These are phyloP conservation scores for Kickxella alabastrina DNA, from an alignment of 192 early-diverging fungal species.

Conservation along the genomic window DNA sequence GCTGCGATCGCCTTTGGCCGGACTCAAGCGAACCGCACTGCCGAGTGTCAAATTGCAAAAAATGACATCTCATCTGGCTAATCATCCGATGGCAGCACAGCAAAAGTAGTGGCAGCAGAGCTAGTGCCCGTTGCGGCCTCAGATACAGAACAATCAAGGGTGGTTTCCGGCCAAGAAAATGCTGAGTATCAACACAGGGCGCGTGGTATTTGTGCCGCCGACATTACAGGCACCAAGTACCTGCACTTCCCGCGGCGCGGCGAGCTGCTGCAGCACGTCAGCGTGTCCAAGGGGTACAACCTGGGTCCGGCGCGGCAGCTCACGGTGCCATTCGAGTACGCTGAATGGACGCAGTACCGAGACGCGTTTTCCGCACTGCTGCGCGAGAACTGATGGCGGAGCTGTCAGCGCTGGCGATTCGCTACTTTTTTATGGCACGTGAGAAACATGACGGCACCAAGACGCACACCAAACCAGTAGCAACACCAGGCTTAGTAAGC, in stretches of 20 bases:
- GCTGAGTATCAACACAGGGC: too few relatives aligned
- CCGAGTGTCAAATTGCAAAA: conserved; percentile 8
- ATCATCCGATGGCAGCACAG: background rate
- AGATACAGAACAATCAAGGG: too few relatives aligned
- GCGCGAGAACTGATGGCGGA: conserved; percentile 42
- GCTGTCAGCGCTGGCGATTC: conserved; percentile 34
- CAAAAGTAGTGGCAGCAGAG: too few relatives aligned
- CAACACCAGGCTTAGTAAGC: background rate
- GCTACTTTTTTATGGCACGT: conserved; percentile 47
- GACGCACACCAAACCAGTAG: background rate
- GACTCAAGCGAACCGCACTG: background rate
- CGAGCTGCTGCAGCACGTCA: conserved; percentile 46
- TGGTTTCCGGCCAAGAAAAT: too few relatives aligned
- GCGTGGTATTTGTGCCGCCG: conserved; percentile 29
- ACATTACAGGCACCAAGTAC: conserved; percentile 8
- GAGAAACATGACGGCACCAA: conserved; percentile 17
- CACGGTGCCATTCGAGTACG: conserved; percentile 17
- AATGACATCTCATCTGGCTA: conserved; percentile 1
- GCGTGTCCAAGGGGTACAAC: conserved; percentile 41
- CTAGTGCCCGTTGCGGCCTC: too few relatives aligned
- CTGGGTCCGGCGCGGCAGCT: conserved; percentile 35
- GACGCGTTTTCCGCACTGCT: conserved; percentile 18
- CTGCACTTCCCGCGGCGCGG: conserved; percentile 44
- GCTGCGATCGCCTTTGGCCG: background rate
- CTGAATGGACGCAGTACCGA: conserved; percentile 20